Evolutionary conservation across 2,329 filamentous ascomycete species (phyloP).

Genomic region (Pleoardoris graminearum): DNA sequence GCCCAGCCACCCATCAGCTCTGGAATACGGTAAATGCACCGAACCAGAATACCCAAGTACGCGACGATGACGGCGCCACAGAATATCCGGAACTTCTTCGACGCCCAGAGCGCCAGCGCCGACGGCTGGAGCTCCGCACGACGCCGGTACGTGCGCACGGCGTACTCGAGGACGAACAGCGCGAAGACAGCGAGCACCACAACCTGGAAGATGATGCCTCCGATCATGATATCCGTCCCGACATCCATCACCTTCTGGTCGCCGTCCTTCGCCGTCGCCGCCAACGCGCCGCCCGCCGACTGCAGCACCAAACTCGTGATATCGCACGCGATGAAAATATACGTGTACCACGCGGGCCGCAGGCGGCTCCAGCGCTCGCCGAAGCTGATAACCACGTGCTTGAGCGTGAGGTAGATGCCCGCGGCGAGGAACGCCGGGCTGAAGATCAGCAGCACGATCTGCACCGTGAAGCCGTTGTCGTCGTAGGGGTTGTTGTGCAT

Average conservation of each 20-base stretch:
- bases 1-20: constrained; percentile 52
- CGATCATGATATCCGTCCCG: constrained; percentile 60
- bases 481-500: constrained; percentile 58
- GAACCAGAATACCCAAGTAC: constrained; percentile 50
- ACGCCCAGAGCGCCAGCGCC: constrained; percentile 16
- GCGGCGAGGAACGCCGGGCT: constrained; percentile 60
- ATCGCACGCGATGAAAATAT: constrained; percentile 62
- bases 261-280: constrained; percentile 52
- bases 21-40: constrained; percentile 53
- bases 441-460: constrained; percentile 61
- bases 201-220: constrained; percentile 61
- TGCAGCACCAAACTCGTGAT: constrained; percentile 60
- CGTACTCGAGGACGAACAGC: constrained; percentile 42
- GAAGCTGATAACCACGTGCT: constrained; percentile 58
- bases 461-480: constrained; percentile 52
- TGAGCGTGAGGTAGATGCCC: constrained; percentile 59
- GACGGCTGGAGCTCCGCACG: constrained; percentile 17
- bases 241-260: constrained; percentile 41
- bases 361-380: constrained; percentile 43
- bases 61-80: constrained; percentile 40
- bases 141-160: constrained; percentile 24
- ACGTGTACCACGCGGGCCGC: constrained; percentile 53
- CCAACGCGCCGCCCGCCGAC: constrained; percentile 59
- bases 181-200: constrained; percentile 51
- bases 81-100: constrained; percentile 25